Conservation (phyloP, 1,139 yeast genomes). For the Candida neerlandica region DNA sequence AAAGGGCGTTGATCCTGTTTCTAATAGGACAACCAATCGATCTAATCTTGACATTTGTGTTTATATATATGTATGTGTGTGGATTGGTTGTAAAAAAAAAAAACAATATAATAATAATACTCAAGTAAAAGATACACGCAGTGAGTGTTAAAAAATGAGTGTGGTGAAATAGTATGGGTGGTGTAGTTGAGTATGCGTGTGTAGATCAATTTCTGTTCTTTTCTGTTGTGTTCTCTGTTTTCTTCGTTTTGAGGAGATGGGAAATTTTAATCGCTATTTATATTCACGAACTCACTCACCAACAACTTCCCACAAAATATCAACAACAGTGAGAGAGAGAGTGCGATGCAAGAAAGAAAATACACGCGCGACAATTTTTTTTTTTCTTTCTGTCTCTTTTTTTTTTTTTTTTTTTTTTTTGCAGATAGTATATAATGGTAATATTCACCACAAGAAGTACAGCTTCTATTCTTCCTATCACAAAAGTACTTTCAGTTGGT, state of each 20-base stretch:
- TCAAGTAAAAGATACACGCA: background rate
- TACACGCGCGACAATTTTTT: constrained; percentile 2
- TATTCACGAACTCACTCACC: background rate
- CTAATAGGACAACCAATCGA: constrained; percentile 76
- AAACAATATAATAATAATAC: background rate
- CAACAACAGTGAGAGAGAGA: too few relatives aligned
- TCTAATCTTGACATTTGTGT: constrained; percentile 55
- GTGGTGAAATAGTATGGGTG: background rate
- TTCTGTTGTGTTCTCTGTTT: background rate
- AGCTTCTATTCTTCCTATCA: too few relatives aligned
- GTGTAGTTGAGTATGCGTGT: background rate
- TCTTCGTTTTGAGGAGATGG: constrained; percentile 2
- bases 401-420: background rate
- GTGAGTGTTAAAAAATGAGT: background rate
- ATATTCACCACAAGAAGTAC: too few relatives aligned
- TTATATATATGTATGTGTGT: background rate
- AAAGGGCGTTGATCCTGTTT: constrained; percentile 93
- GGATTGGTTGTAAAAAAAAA: constrained; percentile 8
- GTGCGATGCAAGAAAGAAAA: background rate
- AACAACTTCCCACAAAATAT: background rate
- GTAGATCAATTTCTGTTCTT: background rate
- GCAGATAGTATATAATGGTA: background rate
- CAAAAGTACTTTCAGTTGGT: too few relatives aligned
- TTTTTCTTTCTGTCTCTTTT: background rate
- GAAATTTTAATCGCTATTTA: constrained; percentile 8